Conservation (phyloP, 768 basidiomycete species). For the Pulveroboletus sp. region DNA sequence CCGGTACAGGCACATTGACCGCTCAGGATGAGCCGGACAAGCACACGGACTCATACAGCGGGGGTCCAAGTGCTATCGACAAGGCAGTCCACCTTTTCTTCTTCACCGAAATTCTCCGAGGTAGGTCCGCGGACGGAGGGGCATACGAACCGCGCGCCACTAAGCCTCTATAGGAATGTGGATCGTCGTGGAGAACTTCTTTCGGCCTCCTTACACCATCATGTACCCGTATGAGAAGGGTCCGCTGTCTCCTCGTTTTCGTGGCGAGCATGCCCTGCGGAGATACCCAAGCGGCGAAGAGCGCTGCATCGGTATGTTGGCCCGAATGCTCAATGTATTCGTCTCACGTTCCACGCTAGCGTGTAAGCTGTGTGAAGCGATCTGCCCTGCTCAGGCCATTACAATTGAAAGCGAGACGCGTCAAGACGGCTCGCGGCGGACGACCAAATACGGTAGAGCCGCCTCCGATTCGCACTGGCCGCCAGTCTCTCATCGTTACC, state of each 20-base stretch:
- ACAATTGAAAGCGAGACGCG: constrained; percentile 98
- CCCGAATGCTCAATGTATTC: background rate
- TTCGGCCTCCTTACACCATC: constrained; percentile 96
- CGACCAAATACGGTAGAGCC: constrained; percentile 87
- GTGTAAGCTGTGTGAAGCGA: constrained; percentile 98
- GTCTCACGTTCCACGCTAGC: constrained; percentile 44
- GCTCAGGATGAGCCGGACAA: constrained; percentile 44
- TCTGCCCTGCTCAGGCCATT: constrained; percentile 98
- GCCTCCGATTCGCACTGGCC: background rate
- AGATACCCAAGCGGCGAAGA: constrained; percentile 98
- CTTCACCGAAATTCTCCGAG: constrained; percentile 96
- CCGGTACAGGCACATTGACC: constrained; percentile 30
- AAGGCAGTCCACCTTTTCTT: constrained; percentile 97
- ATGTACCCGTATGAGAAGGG: constrained; percentile 99
- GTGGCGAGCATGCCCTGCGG: constrained; percentile 95
- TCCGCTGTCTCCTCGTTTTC: constrained; percentile 94
- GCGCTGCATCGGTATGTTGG: constrained; percentile 86
- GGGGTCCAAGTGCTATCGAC: constrained; percentile 86
- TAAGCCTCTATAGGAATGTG: constrained; percentile 74
- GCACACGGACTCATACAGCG: constrained; percentile 63
- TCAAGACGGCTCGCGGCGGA: constrained; percentile 90
- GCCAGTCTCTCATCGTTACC: background rate
- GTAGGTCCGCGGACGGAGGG: constrained; percentile 41
- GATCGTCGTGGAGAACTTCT: constrained; percentile 90
- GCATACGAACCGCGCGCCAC: background rate